A percentile compares a stretch with the other conserved stretches of the same genome.
phyloP scores from a whole-genome alignment of 208 protist genomes.

The Leishmania lainsoni region DNA sequence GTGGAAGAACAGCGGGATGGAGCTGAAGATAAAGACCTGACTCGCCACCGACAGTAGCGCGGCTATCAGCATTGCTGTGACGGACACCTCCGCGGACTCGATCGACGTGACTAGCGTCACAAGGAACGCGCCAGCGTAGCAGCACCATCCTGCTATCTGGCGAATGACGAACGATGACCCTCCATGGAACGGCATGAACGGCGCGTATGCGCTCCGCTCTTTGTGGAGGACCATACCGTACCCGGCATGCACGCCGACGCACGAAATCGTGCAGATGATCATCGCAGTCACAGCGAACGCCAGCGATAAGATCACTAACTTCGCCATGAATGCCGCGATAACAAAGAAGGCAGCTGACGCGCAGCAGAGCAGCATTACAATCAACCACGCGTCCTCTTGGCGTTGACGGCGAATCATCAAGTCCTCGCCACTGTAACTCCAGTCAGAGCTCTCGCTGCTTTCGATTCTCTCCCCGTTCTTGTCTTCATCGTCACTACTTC shows the following conservation, averaged over 20 bases:
- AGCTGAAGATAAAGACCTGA: constrained; percentile 65
- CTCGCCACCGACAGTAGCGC: constrained; percentile 58
- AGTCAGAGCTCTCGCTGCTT: constrained; percentile 10
- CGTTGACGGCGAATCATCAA: constrained; percentile 13
- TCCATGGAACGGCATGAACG: constrained; percentile 83
- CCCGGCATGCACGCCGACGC: constrained; percentile 61
- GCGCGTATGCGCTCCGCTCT: constrained; percentile 37
- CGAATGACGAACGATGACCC: constrained; percentile 59
- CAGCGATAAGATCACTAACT: constrained; percentile 43
- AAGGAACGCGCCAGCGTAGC: constrained; percentile 53
- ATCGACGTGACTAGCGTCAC: constrained; percentile 64
- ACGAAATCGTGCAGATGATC: constrained; percentile 61
- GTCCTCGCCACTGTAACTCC: constrained; percentile 5
- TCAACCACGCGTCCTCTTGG: constrained; percentile 43
- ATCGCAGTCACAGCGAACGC: constrained; percentile 57
- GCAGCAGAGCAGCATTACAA: constrained; percentile 69
- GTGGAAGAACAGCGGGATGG: constrained; percentile 63
- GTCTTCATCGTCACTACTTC: constrained; percentile 7
- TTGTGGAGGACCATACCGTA: constrained; percentile 68
- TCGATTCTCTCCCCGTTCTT: background rate
- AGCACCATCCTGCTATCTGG: constrained; percentile 68
- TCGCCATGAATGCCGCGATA: constrained; percentile 55
- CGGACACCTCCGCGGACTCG: constrained; percentile 41
- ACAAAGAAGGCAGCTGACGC: constrained; percentile 64
- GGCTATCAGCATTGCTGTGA: constrained; percentile 43